phyloP scores from a whole-genome alignment of 805 yeast species.

The Yarrowia alimentaria region DNA sequence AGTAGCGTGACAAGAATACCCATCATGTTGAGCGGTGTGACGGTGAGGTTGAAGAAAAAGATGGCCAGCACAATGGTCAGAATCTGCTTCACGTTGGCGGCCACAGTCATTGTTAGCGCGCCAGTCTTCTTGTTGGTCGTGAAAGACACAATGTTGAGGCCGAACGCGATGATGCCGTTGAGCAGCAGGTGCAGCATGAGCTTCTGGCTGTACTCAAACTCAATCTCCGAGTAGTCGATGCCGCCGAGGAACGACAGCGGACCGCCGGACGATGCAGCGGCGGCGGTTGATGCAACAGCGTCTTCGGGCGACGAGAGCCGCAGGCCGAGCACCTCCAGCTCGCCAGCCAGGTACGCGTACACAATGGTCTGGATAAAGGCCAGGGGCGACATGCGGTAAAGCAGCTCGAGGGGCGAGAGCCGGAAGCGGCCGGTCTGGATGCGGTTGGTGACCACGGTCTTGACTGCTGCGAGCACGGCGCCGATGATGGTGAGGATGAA shows the following conservation, averaged over 20 bases:
- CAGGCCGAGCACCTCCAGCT: slow-evolving; percentile 29
- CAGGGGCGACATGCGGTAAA: slow-evolving; percentile 37
- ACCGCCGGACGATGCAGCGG: neutral
- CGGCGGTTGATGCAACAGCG: neutral
- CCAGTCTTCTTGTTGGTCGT: slow-evolving; percentile 38
- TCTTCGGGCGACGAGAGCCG: slow-evolving; percentile 27
- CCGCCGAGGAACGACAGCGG: slow-evolving; percentile 20
- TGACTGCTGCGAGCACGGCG: slow-evolving; percentile 36
- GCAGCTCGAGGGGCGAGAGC: slow-evolving; percentile 35
- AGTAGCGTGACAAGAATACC: slow-evolving; percentile 35
- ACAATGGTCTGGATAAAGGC: slow-evolving; percentile 35
- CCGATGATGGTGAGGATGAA: slow-evolving; percentile 36
- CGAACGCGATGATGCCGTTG: slow-evolving; percentile 36
- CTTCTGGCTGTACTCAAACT: slow-evolving; percentile 30
- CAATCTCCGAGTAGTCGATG: slow-evolving; percentile 29
- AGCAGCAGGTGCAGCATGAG: slow-evolving; percentile 33
- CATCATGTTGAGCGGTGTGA: slow-evolving; percentile 35
- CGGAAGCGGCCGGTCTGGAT: slow-evolving; percentile 36
- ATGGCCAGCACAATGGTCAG: slow-evolving; percentile 36
- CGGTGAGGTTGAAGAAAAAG: slow-evolving; percentile 35
- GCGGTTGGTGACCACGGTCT: slow-evolving; percentile 37
- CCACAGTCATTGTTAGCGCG: slow-evolving; percentile 37
- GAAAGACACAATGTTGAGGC: slow-evolving; percentile 36
- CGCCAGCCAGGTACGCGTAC: slow-evolving; percentile 36
- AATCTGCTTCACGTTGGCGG: slow-evolving; percentile 37